Base-by-base conservation (phyloP, 139 green algal species). In the Asterochloris sp. region DNA sequence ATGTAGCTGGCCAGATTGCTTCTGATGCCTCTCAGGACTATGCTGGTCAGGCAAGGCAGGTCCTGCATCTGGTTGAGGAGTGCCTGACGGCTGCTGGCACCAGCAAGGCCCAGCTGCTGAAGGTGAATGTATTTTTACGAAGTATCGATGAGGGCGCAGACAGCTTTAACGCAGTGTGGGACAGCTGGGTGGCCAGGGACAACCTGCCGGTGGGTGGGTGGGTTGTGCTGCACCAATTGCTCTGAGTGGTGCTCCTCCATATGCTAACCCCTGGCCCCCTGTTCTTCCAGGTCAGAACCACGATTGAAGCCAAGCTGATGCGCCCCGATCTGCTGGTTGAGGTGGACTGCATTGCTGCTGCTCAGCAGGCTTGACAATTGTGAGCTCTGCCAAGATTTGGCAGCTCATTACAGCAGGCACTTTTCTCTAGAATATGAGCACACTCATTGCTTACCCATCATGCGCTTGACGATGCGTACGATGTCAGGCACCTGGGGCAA, bases 401-500 rank as follows among this genome's bases (percentile, higher is more conserved):
- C 38, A 54, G 38, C 38, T 54, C 38, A 54, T 54, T 54, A 54
- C 38, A 54, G 38, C 38, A 54, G 38, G 38, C 38, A 54, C 38
- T 54, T 54, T 54, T 6, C 38, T 54, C 6, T 54, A 6, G 38
- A 2, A 54, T 54, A 54, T 54, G 38, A n/a, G n/a, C 38, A 54
- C 38, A 54, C 38, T 60, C 61, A 80, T n/a, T 80, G 76, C 76
- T 80, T 80, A 21, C 54, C 54, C 76, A 80, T 54, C 76, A 80
- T 69, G 19, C 85, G 83, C 84, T 92, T 93, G 1, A 89, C 91
- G 0, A 92, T 89, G 27, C 82, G 82, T 10, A 98, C 83, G 38
- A 98, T 89, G 73, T 98, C 93, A 23, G 92, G 86, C 0, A 96
- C 84, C 28, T 92, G 89, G 0, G 97, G 97, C 63, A 99, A 89